Conservation (phyloP, 805 yeast genomes). For the Candida sonorensis region DNA sequence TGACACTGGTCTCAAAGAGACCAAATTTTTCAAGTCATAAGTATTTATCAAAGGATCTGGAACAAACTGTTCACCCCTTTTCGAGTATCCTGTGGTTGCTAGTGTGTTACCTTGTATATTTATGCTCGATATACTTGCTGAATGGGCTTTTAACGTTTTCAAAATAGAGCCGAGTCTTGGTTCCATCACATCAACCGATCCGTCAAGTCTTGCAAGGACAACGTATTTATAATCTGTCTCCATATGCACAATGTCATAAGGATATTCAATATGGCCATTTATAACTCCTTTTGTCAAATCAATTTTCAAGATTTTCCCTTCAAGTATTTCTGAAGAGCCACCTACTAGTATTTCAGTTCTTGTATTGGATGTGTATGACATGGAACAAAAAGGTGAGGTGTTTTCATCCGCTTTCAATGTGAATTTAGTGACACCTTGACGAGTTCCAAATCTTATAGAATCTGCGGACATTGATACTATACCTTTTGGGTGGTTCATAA, state of each 20-base stretch:
- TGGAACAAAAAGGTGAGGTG: slow-evolving; percentile 29
- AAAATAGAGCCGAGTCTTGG: slow-evolving; percentile 40
- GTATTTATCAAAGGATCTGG: slow-evolving; percentile 80
- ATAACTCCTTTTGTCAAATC: slow-evolving; percentile 35
- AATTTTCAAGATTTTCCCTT: slow-evolving; percentile 31
- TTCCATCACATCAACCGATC: slow-evolving; percentile 59
- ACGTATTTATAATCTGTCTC: slow-evolving; percentile 46
- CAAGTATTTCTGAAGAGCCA: slow-evolving; percentile 24
- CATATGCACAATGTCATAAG: slow-evolving; percentile 39
- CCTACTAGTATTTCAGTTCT: slow-evolving; percentile 41
- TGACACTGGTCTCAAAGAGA: slow-evolving; percentile 70
- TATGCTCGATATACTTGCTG: slow-evolving; percentile 55
- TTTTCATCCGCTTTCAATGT: slow-evolving; percentile 21
- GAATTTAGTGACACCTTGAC: slow-evolving; percentile 47
- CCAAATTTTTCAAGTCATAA: slow-evolving; percentile 69
- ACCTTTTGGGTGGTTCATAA: slow-evolving; percentile 51
- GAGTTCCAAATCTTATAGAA: slow-evolving; percentile 44
- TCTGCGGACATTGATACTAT: slow-evolving; percentile 48
- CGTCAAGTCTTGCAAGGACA: slow-evolving; percentile 52
- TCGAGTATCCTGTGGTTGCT: slow-evolving; percentile 76
- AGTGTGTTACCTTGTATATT: slow-evolving; percentile 59
- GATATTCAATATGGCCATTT: slow-evolving; percentile 33
- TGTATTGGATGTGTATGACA: slow-evolving; percentile 35
- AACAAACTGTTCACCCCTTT: slow-evolving; percentile 48
- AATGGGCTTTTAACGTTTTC: slow-evolving; percentile 52